phyloP scores from a whole-genome alignment of 2,329 filamentous ascomycete genomes.

The Mycocentrospora acerina region DNA sequence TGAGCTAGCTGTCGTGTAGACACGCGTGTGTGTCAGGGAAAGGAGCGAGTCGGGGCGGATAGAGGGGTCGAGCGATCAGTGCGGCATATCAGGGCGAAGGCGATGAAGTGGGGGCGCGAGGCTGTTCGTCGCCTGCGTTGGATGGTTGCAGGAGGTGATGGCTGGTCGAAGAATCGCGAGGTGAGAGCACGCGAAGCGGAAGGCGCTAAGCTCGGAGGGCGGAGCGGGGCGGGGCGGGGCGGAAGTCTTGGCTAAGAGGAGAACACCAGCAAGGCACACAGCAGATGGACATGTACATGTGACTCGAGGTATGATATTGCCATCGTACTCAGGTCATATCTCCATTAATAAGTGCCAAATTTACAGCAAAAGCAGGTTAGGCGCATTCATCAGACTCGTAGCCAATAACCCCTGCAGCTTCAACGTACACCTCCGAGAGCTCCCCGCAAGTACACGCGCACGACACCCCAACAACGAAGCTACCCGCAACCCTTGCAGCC shows the following conservation, averaged over 20 bases:
- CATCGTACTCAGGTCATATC: too few species aligned
- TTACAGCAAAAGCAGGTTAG: conserved; percentile 2
- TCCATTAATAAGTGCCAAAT: too few species aligned
- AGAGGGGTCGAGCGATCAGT: conserved; percentile 11
- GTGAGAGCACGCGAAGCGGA: conserved; percentile 2
- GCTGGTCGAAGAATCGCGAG: conserved; percentile 5
- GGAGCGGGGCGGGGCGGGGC: neutral
- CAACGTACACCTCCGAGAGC: conserved; percentile 29
- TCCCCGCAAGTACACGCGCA: conserved; percentile 24
- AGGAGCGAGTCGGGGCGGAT: conserved; percentile 2
- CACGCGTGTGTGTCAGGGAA: conserved; percentile 11
- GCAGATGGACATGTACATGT: too few species aligned
- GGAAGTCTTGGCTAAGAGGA: neutral
- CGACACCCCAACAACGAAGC: conserved; percentile 9
- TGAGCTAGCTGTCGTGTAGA: conserved; percentile 19
- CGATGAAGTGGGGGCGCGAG: conserved; percentile 13
- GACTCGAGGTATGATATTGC: too few species aligned
- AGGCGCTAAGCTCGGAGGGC: too few species aligned
- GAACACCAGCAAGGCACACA: too few species aligned
- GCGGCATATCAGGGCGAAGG: conserved; percentile 20
- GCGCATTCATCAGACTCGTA: conserved; percentile 6
- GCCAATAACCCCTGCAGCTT: conserved; percentile 18
- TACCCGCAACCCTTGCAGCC: conserved; percentile 6
- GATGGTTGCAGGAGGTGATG: conserved; percentile 14
- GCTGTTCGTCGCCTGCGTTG: conserved; percentile 17